Evolutionary conservation across 176 grass and related monocot species (phyloP), one percentile per base, ranked within the genome.

Genomic region (Musa beccarii): DNA sequence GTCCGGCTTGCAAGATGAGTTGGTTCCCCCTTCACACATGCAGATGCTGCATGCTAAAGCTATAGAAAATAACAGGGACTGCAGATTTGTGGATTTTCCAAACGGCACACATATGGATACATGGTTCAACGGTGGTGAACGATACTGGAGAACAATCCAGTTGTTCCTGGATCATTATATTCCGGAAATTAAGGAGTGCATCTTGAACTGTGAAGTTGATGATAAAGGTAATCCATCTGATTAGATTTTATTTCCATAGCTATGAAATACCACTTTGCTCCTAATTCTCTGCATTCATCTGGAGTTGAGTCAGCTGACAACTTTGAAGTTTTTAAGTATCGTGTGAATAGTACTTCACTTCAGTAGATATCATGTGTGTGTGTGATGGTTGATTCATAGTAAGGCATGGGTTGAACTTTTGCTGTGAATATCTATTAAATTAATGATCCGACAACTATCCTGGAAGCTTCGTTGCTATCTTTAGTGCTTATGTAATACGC

Each of bases 71-170:
- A 99, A 99, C 71, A 89, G 17, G 11, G 29, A 81, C 43, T 89
- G 86, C 75, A 84, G 85, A 75, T 99, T 99, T 89, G 81, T 99
- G 63, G 96, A 99, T 86, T 99, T 99, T 85, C 96, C 89, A 77
- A 85, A 59, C 81, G 96, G 96, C 52, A 99, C 89, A 86, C 96
- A 99, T 81, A 95, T 99, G 96, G 91, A 99, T 78, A 99, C 89
- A 71, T 99, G 96, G 96, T 81, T 75, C 49, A 87, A 91, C 82
- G 90, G 88, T 64, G 89, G 88, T 57, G 86, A 88, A 23, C 91
- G 96, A n/a, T 99, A 99, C 65, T 99, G 96, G 96, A 94, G 96
- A 86, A 59, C 82, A 75, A 85, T 95, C 23, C 86, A 99, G 52
- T 84, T 99, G 80, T 95, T 94, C 78, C 81, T 95, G 65, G 76